Evolutionary conservation across 495 filamentous ascomycete genomes (phyloP), one percentile per base, ranked within the genome.

Genomic region (Aspergillus sparsus): DNA sequence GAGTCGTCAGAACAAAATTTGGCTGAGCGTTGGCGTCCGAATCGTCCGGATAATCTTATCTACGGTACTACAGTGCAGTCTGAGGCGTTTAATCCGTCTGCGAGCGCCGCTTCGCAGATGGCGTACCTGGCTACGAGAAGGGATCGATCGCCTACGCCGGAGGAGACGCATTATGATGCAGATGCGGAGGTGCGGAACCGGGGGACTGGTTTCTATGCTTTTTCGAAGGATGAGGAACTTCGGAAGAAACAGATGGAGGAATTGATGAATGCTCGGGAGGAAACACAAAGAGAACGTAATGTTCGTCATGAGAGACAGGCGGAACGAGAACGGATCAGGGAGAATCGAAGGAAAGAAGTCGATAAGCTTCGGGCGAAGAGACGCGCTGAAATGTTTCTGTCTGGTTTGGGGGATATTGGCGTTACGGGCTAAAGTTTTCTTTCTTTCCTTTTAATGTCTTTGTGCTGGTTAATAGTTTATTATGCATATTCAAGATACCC

Each of bases 201-300:
- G 68, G 95, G 94, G 0, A 88, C 89, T 7, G 95, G 92, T 0
- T 98, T 97, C 70, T 97, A 92, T 70, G 81, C 82, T 35, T 98
- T 98, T 68, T 89, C 86, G 31, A 79, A 74, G 61, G 87, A 96
- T 71, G 84, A 83, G 67, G 84, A 75, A 53, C 75, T 75, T 55
- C 76, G 94, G 55, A 73, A 74, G 62, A 68, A 69, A 71, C 88
- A 98, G 82, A 96, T 98, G 91, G 80, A 82, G 71, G 82, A 78
- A 49, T 70, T 98, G 59, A 80, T 82, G 65, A 71, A 64, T 57
- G 85, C 89, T 77, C 75, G 94, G 54, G 65, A 68, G 60, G 81
- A 83, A 68, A 98, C 94, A 55, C 85, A 90, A 74, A 71, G 73
- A 63, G 75, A 79, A 68, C 75, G 87, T 57, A 67, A 71, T 56